Base-by-base conservation (phyloP, 2,329 filamentous ascomycete genomes). In the Trichoderma afroharzianum region DNA sequence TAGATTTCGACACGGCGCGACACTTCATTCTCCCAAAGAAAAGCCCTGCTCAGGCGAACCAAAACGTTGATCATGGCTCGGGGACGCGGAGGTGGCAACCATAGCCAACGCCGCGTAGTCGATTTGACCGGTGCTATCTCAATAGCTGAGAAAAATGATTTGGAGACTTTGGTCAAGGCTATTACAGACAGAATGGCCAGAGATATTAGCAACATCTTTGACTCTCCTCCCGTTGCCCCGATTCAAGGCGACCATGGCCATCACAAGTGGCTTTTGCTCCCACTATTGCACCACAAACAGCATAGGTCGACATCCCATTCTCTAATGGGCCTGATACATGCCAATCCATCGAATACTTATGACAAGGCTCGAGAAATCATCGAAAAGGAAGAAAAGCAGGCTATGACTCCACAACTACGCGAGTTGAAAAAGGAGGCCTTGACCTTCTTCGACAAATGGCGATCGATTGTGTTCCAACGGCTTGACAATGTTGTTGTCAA, bases 381-480 rank as follows among this genome's bases (percentile, higher is more conserved):
- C 28, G 76, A 79, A 21, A 80, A 81, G 43, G 77, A 81, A 43
- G 79, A 80, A 57, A 73, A 79, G 18, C 78, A 68, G 11, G 74
- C 78, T 26, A 82, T 84, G 70, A 82, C 80, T 39, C 80, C 83
- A 5, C 81, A 85, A 71, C 85, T 91, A 73, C 82, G 86, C 71
- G 91, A 93, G 76, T 81, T 94, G 76, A 94, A 90, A 82, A 89
- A 88, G 73, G 90, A 92, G 68, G 87, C 90, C 2, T 79, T 97
- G 6, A 82, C 86, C 7, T 90, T 91, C 78, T 97, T 95, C 78
- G 90, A 92, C 71, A 91, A 93, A 74, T 98, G 95, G 95, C 88
- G 93, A 76, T 86, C 89, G 6, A 84, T 85, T 14, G 88, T 97
- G 11, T 83, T 93, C 53, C 86, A 88, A 71, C 88, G 94, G 15